phyloP scores from a whole-genome alignment of 2,329 filamentous ascomycete genomes.

The Keithomyces neogunnii region DNA sequence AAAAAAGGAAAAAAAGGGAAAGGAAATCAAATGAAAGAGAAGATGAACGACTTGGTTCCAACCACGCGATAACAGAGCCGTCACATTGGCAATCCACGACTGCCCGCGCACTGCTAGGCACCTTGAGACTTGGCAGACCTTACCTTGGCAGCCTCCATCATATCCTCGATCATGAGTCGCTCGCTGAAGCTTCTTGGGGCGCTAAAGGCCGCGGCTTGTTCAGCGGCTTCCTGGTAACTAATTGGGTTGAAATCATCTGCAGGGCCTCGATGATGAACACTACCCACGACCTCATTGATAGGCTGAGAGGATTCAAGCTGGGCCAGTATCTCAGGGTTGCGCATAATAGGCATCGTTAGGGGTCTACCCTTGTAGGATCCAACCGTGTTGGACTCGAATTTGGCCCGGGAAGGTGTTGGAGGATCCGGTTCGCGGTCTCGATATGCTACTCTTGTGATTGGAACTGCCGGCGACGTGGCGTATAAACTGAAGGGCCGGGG shows the following conservation, averaged over 20 bases:
- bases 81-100: not conserved
- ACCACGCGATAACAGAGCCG: too few relatives aligned
- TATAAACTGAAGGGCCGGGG: conserved; percentile 17
- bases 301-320: conserved; percentile 39
- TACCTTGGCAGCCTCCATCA: conserved; percentile 21
- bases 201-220: conserved; percentile 30
- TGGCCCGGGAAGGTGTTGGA: conserved; percentile 22
- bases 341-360: conserved; percentile 43
- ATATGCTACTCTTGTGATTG: conserved; percentile 17
- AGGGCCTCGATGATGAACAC: conserved; percentile 41
- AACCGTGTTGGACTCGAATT: conserved; percentile 31
- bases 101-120: conserved; percentile 7
- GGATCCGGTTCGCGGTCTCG: conserved; percentile 14
- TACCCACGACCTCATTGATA: conserved; percentile 43
- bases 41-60: too few relatives aligned
- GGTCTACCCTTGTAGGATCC: conserved; percentile 48
- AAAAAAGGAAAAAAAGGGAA: not conserved
- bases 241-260: conserved; percentile 36
- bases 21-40: too few relatives aligned
- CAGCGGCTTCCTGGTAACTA: conserved; percentile 31
- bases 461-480: conserved; percentile 36
- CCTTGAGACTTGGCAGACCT: conserved; percentile 6
- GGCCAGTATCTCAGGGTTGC: conserved; percentile 38
- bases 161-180: conserved; percentile 40
- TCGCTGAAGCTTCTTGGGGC: conserved; percentile 40